These are phyloP conservation scores for Selaginella tamariscina DNA, from an alignment of 75 land plant species.

Conservation along the genomic window DNA sequence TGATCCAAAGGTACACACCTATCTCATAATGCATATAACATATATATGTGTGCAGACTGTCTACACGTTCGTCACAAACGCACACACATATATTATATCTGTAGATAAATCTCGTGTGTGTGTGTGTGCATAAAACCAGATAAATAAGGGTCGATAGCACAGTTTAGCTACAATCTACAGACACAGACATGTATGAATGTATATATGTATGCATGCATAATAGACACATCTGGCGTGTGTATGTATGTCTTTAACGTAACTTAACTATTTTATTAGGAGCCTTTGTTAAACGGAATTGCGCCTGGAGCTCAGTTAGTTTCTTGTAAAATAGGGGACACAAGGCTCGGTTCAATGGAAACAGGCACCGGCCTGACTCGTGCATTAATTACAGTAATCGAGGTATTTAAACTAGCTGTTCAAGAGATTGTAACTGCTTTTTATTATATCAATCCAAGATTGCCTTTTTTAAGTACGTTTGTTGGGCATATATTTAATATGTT, in stretches of 20 bases:
- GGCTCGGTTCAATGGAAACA: constrained; percentile 97
- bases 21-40: too few relatives aligned
- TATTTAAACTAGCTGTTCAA: constrained; percentile 13
- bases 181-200: too few relatives aligned
- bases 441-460: not conserved
- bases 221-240: too few relatives aligned
- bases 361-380: constrained; percentile 93
- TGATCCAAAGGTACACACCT: constrained; percentile 53
- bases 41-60: too few relatives aligned
- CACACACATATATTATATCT: too few relatives aligned
- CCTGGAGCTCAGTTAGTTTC: constrained; percentile 96
- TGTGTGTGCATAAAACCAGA: too few relatives aligned
- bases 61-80: too few relatives aligned
- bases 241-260: too few relatives aligned
- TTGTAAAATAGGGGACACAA: constrained; percentile 94
- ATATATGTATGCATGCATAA: too few relatives aligned
- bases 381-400: constrained; percentile 92
- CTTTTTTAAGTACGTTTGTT: not conserved
- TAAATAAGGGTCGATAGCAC: too few relatives aligned
- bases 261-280: constrained; percentile 46
- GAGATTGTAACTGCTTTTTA: not conserved
- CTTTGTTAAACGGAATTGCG: constrained; percentile 91
- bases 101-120: too few relatives aligned
- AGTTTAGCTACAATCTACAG: too few relatives aligned
- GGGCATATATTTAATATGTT: not conserved